phyloP scores from a whole-genome alignment of 2,329 filamentous ascomycete genomes.

The Calonectria henricotiae region DNA sequence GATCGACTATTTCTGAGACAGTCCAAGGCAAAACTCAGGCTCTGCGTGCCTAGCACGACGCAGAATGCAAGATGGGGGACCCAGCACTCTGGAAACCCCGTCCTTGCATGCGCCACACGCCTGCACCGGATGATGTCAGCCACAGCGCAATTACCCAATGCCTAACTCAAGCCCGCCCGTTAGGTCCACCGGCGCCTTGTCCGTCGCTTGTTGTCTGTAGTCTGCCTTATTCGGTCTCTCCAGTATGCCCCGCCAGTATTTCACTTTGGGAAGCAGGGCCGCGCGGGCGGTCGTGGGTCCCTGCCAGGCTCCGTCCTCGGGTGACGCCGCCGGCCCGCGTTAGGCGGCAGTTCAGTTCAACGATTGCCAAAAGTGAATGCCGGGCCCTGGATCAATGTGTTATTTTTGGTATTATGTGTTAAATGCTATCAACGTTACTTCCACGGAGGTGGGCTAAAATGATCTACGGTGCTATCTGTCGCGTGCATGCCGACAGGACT shows the following conservation, averaged over 20 bases:
- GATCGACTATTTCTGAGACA: conserved; percentile 29
- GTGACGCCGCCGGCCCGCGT: conserved; percentile 43
- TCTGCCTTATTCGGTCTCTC: conserved; percentile 33
- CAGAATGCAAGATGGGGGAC: conserved; percentile 27
- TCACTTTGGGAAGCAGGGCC: conserved; percentile 18
- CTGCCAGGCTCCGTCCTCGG: conserved; percentile 36
- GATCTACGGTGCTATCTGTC: conserved; percentile 17
- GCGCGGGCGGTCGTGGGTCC: conserved; percentile 40
- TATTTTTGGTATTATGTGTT: conserved; percentile 31
- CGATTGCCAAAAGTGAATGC: neutral
- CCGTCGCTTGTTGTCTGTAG: conserved; percentile 9
- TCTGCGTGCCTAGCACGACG: neutral
- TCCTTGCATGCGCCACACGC: conserved; percentile 37
- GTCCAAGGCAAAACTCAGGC: neutral
- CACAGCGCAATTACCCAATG: conserved; percentile 15
- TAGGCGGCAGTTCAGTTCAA: conserved; percentile 11
- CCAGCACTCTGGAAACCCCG: conserved; percentile 31
- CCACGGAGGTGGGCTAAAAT: conserved; percentile 3
- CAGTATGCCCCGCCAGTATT: conserved; percentile 36
- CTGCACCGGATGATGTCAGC: conserved; percentile 35
- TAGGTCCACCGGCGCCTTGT: conserved; percentile 24
- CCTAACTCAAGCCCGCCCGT: conserved; percentile 13
- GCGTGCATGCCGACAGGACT: conserved; percentile 14
- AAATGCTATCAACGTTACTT: conserved; percentile 9
- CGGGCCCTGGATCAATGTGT: conserved; percentile 9